Evolutionary conservation across 2,329 filamentous ascomycete genomes (phyloP).

Genomic region (Arthrobotrys entomopaga): DNA sequence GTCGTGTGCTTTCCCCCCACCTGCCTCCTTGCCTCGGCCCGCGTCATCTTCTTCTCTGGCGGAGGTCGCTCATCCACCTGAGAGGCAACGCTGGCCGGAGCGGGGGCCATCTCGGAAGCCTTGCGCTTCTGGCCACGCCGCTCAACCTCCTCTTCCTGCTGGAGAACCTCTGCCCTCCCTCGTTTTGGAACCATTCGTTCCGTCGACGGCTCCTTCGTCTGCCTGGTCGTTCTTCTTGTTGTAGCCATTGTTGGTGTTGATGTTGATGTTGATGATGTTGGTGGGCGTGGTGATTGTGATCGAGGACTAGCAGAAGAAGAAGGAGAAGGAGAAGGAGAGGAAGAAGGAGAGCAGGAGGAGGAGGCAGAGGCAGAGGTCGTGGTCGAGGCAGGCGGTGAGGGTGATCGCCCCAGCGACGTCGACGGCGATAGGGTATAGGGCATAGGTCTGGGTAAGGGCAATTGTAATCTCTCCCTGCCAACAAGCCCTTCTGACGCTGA

Average conservation of each 20-base stretch:
- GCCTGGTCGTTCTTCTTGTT: constrained; percentile 10
- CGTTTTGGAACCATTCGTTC: constrained; percentile 27
- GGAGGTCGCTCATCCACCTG: constrained; percentile 31
- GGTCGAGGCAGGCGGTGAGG: constrained; percentile 24
- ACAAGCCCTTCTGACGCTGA: constrained; percentile 31
- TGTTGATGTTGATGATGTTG: constrained; percentile 22
- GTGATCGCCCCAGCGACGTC: constrained; percentile 42
- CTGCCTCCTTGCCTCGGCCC: constrained; percentile 38
- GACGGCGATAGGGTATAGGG: constrained; percentile 44
- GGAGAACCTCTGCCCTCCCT: constrained; percentile 14
- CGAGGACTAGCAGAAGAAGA: constrained; percentile 23
- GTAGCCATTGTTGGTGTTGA: constrained; percentile 7
- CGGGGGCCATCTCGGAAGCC: constrained; percentile 43
- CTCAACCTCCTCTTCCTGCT: constrained; percentile 7
- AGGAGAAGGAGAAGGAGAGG: constrained; percentile 44
- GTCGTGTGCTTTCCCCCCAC: constrained; percentile 14
- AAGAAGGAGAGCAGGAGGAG: constrained; percentile 26
- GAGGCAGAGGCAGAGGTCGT: constrained; percentile 23
- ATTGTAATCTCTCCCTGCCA: constrained; percentile 35
- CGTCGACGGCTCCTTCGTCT: constrained; percentile 15
- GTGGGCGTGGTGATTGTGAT: constrained; percentile 7
- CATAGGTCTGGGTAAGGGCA: constrained; percentile 31
- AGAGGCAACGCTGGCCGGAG: constrained; percentile 20
- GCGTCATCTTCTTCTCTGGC: constrained; percentile 48
- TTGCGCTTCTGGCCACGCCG: constrained; percentile 51